phyloP scores from a whole-genome alignment of 257 asterid genomes.

The Perilla frutescens region DNA sequence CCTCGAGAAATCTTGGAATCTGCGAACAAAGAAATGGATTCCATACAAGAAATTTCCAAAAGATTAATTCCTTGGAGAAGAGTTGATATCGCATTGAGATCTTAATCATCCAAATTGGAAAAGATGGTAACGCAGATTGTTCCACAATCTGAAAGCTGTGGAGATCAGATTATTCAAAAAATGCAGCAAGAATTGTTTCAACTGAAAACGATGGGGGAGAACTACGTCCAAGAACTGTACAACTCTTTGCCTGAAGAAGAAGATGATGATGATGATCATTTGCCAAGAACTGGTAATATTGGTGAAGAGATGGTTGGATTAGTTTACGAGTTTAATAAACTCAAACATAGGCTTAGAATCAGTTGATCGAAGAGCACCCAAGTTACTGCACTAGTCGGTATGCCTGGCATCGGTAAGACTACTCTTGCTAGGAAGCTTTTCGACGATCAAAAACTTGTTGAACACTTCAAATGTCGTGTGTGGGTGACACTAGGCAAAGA shows the following conservation, averaged over 20 bases:
- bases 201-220: slow-evolving; percentile 13
- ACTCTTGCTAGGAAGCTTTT: slow-evolving; percentile 7
- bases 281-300: neutral
- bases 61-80: slow-evolving; percentile 24
- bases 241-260: neutral
- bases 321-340: slow-evolving; percentile 16
- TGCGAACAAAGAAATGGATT: slow-evolving; percentile 1
- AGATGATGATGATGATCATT: neutral
- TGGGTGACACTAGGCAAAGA: slow-evolving; percentile 18
- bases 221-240: slow-evolving; percentile 1
- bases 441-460: neutral
- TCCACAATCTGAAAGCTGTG: neutral
- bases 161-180: neutral
- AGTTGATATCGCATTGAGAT: neutral
- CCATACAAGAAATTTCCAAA: slow-evolving; percentile 13
- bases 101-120: neutral
- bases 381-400: neutral
- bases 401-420: slow-evolving; percentile 21
- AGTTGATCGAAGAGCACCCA: slow-evolving; percentile 4
- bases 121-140: neutral
- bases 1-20: slow-evolving; percentile 2
- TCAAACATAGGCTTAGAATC: slow-evolving; percentile 1
- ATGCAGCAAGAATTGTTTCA: neutral
- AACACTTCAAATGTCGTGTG: neutral
- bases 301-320: slow-evolving; percentile 19